These are phyloP conservation scores for Saccharomycopsis amapae DNA, from an alignment of 805 yeast species.

Conservation along the genomic window DNA sequence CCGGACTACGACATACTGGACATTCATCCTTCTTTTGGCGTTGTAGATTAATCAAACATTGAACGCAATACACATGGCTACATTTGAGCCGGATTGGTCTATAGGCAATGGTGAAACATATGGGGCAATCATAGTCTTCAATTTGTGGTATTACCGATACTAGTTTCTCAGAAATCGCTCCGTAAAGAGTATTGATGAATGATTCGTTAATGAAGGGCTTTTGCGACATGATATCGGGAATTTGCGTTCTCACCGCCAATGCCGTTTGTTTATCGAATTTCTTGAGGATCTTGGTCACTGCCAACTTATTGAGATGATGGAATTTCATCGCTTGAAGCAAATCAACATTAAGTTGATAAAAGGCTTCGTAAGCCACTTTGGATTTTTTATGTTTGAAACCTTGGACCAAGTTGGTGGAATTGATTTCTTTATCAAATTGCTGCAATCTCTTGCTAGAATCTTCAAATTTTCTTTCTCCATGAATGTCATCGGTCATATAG, in stretches of 20 bases:
- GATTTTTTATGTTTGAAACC: slow-evolving; percentile 43
- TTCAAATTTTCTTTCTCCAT: slow-evolving; percentile 37
- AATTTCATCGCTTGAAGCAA: slow-evolving; percentile 51
- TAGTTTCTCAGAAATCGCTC: slow-evolving; percentile 46
- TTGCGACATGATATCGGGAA: slow-evolving; percentile 33
- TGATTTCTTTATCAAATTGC: slow-evolving; percentile 35
- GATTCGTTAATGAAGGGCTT: slow-evolving; percentile 42
- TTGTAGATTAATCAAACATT: slow-evolving; percentile 65
- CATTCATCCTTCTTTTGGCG: slow-evolving; percentile 46
- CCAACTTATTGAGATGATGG: slow-evolving; percentile 55
- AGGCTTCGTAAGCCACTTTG: slow-evolving; percentile 39
- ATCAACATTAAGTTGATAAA: slow-evolving; percentile 46
- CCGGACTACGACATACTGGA: slow-evolving; percentile 54
- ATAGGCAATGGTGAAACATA: slow-evolving; percentile 62
- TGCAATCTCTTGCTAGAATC: slow-evolving; percentile 40
- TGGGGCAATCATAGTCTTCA: slow-evolving; percentile 71
- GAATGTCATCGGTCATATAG: slow-evolving; percentile 43
- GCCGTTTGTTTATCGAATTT: slow-evolving; percentile 71
- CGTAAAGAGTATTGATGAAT: slow-evolving; percentile 47
- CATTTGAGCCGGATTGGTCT: slow-evolving; percentile 63
- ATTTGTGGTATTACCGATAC: slow-evolving; percentile 60
- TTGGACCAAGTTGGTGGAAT: slow-evolving; percentile 31
- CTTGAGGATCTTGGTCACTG: slow-evolving; percentile 61
- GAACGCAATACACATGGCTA: slow-evolving; percentile 62
- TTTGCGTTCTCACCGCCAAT: slow-evolving; percentile 38